Evolutionary conservation across 129 eudicot genomes (phyloP), one percentile per base, ranked within the genome.

Genomic region (Glebionis coronaria): DNA sequence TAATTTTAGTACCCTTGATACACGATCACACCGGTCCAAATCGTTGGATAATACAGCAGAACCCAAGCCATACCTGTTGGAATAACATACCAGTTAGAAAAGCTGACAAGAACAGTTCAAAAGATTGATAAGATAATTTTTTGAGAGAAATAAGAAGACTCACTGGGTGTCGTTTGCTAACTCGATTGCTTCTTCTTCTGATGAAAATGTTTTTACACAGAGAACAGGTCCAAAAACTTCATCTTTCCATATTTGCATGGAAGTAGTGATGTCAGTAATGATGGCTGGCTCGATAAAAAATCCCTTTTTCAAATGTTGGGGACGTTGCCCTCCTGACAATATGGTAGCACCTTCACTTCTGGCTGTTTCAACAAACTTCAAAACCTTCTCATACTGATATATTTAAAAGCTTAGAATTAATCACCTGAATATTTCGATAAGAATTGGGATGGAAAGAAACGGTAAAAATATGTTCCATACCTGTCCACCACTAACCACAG

Each of bases 181-280:
- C 68, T 94, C 93, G 20, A 94, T 81, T 65, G 99, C 99, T 84
- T 94, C 99, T 35, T 84, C 94, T 75, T 94, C 99, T 10, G 88
- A 82, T 29, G 79, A 68, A 76, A 94, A 94, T 61, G 99, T 82
- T 78, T 94, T 94, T 35, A 84, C 99, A 52, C 97, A 89, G 9
- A 94, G 87, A 69, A 94, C 94, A 15, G 99, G 99, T 69, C 99
- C 99, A 54, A 94, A 94, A 35, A 94, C 97, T 83, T 94, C 99
- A 63, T 94, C 99, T 69, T 78, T 87, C 97, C 97, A 94, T 40
- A 94, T 90, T 89, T 94, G 95, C 99, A 94, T 94, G 62, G 95
- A 90, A 18, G 93, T 84, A 27, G 83, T 83, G 28, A 94, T 93
- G 78, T 94, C 90, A 60, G 77, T 89, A 58, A 94, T 82, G 65